These are phyloP conservation scores for Dichotomopilus funicola DNA, from an alignment of 2,329 filamentous ascomycete species.

Conservation along the genomic window DNA sequence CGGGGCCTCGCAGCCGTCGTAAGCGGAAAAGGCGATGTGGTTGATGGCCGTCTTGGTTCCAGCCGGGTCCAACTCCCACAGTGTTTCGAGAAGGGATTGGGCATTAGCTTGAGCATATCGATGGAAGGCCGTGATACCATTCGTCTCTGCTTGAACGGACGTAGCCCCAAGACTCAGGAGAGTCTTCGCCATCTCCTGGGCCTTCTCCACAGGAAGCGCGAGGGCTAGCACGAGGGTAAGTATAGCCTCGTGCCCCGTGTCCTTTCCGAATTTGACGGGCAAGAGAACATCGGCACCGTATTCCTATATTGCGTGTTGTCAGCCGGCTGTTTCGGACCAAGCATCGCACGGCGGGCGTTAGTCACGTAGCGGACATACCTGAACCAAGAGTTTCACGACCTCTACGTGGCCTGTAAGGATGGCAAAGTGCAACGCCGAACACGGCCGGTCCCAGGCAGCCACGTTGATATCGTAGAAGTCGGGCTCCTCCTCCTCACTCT, in stretches of 20 bases:
- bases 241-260: slow-evolving; percentile 52
- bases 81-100: slow-evolving; percentile 39
- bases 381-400: slow-evolving; percentile 62
- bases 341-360: background rate
- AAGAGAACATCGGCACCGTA: slow-evolving; percentile 73
- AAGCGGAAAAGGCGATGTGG: slow-evolving; percentile 45
- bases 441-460: slow-evolving; percentile 70
- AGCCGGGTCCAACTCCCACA: slow-evolving; percentile 52
- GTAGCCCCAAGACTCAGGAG: slow-evolving; percentile 67
- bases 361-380: slow-evolving; percentile 32
- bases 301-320: slow-evolving; percentile 30
- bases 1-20: slow-evolving; percentile 28
- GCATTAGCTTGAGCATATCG: slow-evolving; percentile 51
- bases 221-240: slow-evolving; percentile 65
- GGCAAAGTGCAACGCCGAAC: slow-evolving; percentile 71
- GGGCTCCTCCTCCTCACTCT: slow-evolving; percentile 59
- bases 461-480: slow-evolving; percentile 76
- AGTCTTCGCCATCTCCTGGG: slow-evolving; percentile 56
- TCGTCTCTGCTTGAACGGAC: slow-evolving; percentile 63
- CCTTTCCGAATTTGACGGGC: slow-evolving; percentile 58
- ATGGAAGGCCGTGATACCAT: slow-evolving; percentile 60
- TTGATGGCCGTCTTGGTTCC: slow-evolving; percentile 60
- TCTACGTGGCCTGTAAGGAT: slow-evolving; percentile 66
- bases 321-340: background rate
- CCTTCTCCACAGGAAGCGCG: slow-evolving; percentile 54